phyloP scores from a whole-genome alignment of 2,329 filamentous ascomycete genomes.

The Colletotrichum siamense region DNA sequence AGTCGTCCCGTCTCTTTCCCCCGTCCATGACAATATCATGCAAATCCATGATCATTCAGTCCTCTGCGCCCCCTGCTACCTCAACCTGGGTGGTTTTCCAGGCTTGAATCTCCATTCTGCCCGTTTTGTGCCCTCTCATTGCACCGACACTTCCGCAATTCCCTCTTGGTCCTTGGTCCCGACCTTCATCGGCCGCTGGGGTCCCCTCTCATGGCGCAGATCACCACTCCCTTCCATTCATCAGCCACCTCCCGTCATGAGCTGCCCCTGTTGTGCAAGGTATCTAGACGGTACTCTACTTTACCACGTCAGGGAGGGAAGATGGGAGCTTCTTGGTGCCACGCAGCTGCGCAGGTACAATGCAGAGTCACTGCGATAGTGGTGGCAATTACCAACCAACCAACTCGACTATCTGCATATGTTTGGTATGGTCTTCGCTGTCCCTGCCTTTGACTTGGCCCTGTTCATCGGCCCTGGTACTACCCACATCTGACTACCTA shows the following conservation, averaged over 20 bases:
- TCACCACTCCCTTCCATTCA: neutral
- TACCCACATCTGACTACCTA: neutral
- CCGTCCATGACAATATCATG: neutral
- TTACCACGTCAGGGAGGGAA: neutral
- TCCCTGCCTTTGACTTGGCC: neutral
- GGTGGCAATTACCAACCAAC: neutral
- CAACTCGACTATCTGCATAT: neutral
- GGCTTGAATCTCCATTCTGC: neutral
- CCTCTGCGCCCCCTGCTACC: neutral
- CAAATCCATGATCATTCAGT: neutral
- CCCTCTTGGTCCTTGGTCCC: neutral
- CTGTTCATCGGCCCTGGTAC: neutral
- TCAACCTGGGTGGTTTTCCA: neutral
- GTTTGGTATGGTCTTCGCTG: neutral
- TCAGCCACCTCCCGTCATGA: neutral
- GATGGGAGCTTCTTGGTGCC: neutral
- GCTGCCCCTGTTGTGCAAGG: neutral
- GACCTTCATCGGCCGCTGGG: neutral
- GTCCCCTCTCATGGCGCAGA: slow-evolving; percentile 1
- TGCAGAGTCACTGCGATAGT: neutral
- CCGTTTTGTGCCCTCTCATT: neutral
- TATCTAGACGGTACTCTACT: neutral
- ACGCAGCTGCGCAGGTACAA: neutral
- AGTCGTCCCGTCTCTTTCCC: slow-evolving; percentile 2
- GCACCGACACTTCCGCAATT: neutral